These are phyloP conservation scores for Coemansia sp. DNA, from an alignment of 192 early-diverging fungal genomes.

Conservation along the genomic window DNA sequence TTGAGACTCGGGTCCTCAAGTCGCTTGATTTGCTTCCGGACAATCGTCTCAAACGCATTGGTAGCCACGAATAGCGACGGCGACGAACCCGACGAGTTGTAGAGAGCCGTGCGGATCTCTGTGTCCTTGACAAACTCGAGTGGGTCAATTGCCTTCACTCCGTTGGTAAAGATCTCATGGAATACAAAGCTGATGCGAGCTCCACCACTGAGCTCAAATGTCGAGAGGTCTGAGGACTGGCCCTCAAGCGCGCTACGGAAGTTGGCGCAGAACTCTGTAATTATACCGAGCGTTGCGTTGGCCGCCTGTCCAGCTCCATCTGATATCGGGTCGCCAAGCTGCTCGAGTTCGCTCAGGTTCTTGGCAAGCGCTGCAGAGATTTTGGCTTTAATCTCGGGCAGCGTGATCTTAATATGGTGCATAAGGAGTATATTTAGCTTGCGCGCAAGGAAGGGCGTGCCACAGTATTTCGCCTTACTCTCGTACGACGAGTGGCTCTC, in stretches of 20 bases:
- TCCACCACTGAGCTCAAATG: constrained; percentile 94
- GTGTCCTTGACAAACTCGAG: constrained; percentile 99
- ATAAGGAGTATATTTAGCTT: constrained; percentile 98
- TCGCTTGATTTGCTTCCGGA: constrained; percentile 98
- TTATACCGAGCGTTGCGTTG: constrained; percentile 93
- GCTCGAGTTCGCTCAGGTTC: constrained; percentile 81
- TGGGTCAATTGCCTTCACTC: constrained; percentile 92
- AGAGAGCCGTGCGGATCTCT: constrained; percentile 97
- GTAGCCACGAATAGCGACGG: constrained; percentile 98
- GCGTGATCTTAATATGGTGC: constrained; percentile 97
- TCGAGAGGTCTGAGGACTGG: constrained; percentile 91
- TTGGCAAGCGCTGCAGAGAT: constrained; percentile 82
- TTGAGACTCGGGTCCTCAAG: constrained; percentile 97
- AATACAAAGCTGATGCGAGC: constrained; percentile 99
- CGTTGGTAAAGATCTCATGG: constrained; percentile 93
- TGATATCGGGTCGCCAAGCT: constrained; percentile 88
- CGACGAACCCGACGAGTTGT: constrained; percentile 96
- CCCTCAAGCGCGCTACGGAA: constrained; percentile 96
- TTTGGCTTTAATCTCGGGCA: constrained; percentile 99
- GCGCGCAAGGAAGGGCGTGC: constrained; percentile 96
- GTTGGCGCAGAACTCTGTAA: constrained; percentile 98
- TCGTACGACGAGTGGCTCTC: constrained; percentile 93
- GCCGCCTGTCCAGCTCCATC: constrained; percentile 76
- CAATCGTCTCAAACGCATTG: constrained; percentile 95
- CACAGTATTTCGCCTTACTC: constrained; percentile 98